Base-by-base conservation (phyloP, 1,284 basidiomycete genomes). In the Singerocomus rubriflavus region DNA sequence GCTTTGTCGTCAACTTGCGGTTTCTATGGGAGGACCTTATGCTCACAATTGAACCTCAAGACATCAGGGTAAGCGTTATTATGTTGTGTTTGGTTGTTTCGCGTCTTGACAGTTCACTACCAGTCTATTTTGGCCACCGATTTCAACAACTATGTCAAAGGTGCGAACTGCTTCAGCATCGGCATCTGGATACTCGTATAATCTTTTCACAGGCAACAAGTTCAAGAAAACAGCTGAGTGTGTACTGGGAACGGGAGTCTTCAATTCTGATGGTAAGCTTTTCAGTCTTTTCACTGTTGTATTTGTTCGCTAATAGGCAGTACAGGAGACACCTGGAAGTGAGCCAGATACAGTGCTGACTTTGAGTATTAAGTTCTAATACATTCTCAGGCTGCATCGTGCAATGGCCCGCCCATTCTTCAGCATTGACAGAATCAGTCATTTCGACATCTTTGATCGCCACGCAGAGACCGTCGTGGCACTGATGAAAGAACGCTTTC, bases 401-500 rank as follows among this genome's bases (percentile, higher is more conserved):
- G 57, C 61, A 2, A 74, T 78, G 63, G 71, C 76, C 1, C 72
- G 77, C 4, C 76, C 75, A 1, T 77, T 73, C 57, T 77, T 77
- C 59, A 70, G 43, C 52, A 68, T 69, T 6, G 77, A 78, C 32
- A 62, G 69, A 33, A 75, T 80, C 39, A 69, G 66, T 30, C 70
- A 79, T 52, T 77, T 78, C 48, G 73, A 78, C 10, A 65, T 74
- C n/a, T 77, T 78, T 48, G 72, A 74, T 42, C 65, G 67, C 4
- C 72, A 76, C 40, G 66, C 73, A 2, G 69, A 75, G 38, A 56
- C 61, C 12, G 62, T 65, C 0, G 50, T 79, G 35, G 46, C 56
- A 5, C 53, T 64, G 14, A 66, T 76, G 54, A 69, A 65, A 35
- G 60, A 66, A 16, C 71, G 73, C 21, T 56, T 68, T 27, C 57